Evolutionary conservation across 495 filamentous ascomycete species (phyloP), one percentile per base, ranked within the genome.

Genomic region (Trichoderma reesei): DNA sequence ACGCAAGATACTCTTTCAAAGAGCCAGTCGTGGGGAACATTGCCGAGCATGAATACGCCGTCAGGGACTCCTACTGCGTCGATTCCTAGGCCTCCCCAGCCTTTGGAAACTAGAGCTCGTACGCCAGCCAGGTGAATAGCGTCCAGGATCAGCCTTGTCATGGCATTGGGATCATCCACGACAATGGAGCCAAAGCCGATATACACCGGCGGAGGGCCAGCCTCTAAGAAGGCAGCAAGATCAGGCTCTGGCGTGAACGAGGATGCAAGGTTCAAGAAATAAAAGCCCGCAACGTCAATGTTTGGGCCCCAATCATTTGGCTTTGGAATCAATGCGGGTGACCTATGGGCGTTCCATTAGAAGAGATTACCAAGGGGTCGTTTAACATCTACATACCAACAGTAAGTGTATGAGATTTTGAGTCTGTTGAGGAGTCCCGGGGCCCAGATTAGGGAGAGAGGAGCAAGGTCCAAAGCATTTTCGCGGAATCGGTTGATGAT

Each of bases 111-210:
- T 0, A 95, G 72, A 3, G 89, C 90, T 26, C 90, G 82, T 16
- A 88, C 84, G 3, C 89, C 89, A 1, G 83, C 78, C 37, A 77
- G 76, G 56, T 80, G 73, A 5, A 92, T 79, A 1, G 88, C 90
- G 33, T 88, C 83, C 41, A 91, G 88, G 3, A 93, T 85, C 37
- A 81, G 78, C 38, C 75, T 77, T 0, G 89, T 92, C 67, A 93
- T 75, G 1, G 70, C 80, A 65, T 86, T 77, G 0, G 87, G 88
- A 64, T 93, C 83, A 63, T 91, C 87, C 0, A 92, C 86, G 0
- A 92, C 89, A 56, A 93, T 93, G 8, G 86, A 90, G 0, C 90
- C 90, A 67, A 93, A 92, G 0, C 90, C 90, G 64, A 92, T 89
- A 65, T 93, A 93, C 0, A 92, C 81, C 0, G 90, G 90, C 4